phyloP scores from a whole-genome alignment of 306 rosid species.

The barrel medic (Medicago truncatula) region MtrunA17r5.0-ANR NC_053043.1:9462501-9463000 shows the following conservation, averaged over 20 bases:
- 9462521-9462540: neutral
- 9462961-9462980: too few relatives aligned
- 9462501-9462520: neutral
- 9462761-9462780: neutral
- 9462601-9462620: too few relatives aligned
- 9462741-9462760: neutral
- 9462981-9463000: too few relatives aligned
- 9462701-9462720: neutral
- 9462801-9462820: slow-evolving; percentile 28
- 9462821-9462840: slow-evolving; percentile 23
- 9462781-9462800: neutral
- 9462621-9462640: neutral
- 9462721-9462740: neutral
- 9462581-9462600: too few relatives aligned
- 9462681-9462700: slow-evolving; percentile 33
- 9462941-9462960: too few relatives aligned
- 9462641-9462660: slow-evolving; percentile 20
- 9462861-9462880: slow-evolving; percentile 6
- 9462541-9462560: too few relatives aligned
- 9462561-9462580: too few relatives aligned
- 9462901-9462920: neutral
- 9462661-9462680: slow-evolving; percentile 12
- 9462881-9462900: neutral
- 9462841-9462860: slow-evolving; percentile 17
- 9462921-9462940: too few relatives aligned